These are phyloP conservation scores for Chaetomiaceae sp. DNA, from an alignment of 2,329 filamentous ascomycete genomes.

Conservation along the genomic window DNA sequence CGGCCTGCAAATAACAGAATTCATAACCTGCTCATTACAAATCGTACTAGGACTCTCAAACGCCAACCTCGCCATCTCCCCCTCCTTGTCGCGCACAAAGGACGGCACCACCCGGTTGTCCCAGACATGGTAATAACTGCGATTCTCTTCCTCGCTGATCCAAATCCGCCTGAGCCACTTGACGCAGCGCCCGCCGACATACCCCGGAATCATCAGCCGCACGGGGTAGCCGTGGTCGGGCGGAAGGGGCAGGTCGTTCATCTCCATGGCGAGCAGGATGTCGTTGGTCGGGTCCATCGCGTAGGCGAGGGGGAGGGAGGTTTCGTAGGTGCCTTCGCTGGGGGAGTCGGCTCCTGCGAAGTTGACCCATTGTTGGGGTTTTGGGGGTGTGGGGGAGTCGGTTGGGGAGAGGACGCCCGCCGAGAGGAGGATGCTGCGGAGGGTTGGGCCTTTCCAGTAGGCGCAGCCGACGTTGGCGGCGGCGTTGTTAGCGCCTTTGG, in stretches of 20 bases:
- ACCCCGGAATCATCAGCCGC: constrained; percentile 38
- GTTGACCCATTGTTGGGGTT: constrained; percentile 37
- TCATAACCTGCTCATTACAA: constrained; percentile 45
- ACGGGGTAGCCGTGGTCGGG: constrained; percentile 44
- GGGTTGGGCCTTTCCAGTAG: constrained; percentile 45
- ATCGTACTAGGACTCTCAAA: constrained; percentile 45
- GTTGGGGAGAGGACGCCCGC: constrained; percentile 33
- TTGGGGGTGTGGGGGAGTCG: constrained; percentile 8
- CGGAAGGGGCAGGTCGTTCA: constrained; percentile 41
- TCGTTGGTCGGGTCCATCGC: constrained; percentile 44
- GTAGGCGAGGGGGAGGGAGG: constrained; percentile 44
- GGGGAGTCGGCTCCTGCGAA: constrained; percentile 46
- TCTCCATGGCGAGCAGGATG: constrained; percentile 43
- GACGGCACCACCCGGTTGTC: constrained; percentile 48
- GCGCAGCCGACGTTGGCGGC: constrained; percentile 43
- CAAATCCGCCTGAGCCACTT: constrained; percentile 44
- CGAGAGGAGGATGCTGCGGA: constrained; percentile 41
- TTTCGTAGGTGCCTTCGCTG: constrained; percentile 44
- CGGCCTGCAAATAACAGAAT: constrained; percentile 43
- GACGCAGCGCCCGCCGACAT: constrained; percentile 40
- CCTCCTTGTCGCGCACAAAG: constrained; percentile 45
- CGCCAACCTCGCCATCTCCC: constrained; percentile 41
- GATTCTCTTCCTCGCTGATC: constrained; percentile 39
- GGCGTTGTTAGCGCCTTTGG: constrained; percentile 46
- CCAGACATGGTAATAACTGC: constrained; percentile 45